Base-by-base conservation (phyloP, 495 filamentous ascomycete genomes). In the Bryoglossum gracile region DNA sequence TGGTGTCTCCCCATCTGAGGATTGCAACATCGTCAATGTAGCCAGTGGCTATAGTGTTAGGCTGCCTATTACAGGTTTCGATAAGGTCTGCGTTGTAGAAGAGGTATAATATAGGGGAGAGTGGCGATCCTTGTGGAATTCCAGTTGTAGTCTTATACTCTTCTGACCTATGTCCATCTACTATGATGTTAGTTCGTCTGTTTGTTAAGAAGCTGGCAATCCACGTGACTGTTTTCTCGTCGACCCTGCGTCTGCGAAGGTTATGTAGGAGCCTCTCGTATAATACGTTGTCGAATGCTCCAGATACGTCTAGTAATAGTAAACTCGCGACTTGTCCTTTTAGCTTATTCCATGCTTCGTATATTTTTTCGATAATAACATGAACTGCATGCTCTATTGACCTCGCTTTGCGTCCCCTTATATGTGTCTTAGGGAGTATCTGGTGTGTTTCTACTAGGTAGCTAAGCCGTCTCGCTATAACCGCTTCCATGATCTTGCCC, bases 61-160 rank as follows among this genome's bases (percentile, higher is more conserved):
- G 42, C 22, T 45, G 22, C 8, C 21, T 11, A 10, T 43, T 34
- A 22, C 25, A 9, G 13, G 33, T 42, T 44, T 58, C 30, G 1
- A 62, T 44, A 10, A 64, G 51, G 48, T 64, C 58, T n/a, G 55
- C 61, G 35, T 64, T 64, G 35, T 58, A 64, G 48, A 60, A 62
- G 8, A 64, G 48, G 45, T 58, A 62, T 4, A 64, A 45, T 25
- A 62, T 64, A 11, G 54, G 57, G 1, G 54, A 54, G 13, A 64
- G 53, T 25, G 54, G 58, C 10, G 57, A 64, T 19, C 61, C 60
- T 48, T 62, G 54, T 13, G 60, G 61, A 13, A 42, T 40, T 3
- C 38, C 37, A 21, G 34, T 40, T 3, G 19, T 32, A 6, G 34
- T 42, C 16, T 34, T 9, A 18, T 19, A 50, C 3, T 9, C 23